A percentile compares a stretch with the other conserved stretches of the same genome.
phyloP scores from a whole-genome alignment of 2,329 filamentous ascomycete species.

The Penicillium verrucosum region DNA sequence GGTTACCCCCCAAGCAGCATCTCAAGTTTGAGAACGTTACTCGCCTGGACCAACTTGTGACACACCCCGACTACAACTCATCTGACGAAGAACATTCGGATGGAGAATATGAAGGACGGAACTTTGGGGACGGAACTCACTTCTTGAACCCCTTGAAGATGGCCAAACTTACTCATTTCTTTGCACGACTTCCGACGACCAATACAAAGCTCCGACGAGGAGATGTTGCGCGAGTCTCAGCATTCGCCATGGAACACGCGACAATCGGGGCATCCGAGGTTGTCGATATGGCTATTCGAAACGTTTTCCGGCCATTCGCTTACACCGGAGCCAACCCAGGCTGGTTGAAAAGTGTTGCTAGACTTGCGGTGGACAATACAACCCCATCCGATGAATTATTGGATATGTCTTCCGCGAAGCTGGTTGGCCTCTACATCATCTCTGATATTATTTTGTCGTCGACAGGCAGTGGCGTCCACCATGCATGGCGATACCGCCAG shows the following conservation, averaged over 20 bases:
- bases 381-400: conserved; percentile 43
- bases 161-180: conserved; percentile 76
- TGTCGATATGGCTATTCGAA: conserved; percentile 80
- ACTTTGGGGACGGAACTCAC: conserved; percentile 49
- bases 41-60: conserved; percentile 72
- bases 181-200: conserved; percentile 76
- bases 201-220: conserved; percentile 74
- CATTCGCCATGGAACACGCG: conserved; percentile 85
- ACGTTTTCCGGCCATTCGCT: conserved; percentile 73
- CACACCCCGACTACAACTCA: conserved; percentile 80
- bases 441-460: conserved; percentile 78
- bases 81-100: conserved; percentile 73
- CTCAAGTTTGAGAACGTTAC: conserved; percentile 81
- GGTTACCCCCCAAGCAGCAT: conserved; percentile 69
- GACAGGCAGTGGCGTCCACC: conserved; percentile 69
- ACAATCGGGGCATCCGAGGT: conserved; percentile 84
- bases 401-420: conserved; percentile 69
- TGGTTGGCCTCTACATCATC: conserved; percentile 78
- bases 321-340: conserved; percentile 68
- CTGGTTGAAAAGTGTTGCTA: conserved; percentile 30
- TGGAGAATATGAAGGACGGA: conserved; percentile 44
- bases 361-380: conserved; percentile 36
- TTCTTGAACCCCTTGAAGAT: conserved; percentile 82
- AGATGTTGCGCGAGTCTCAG: conserved; percentile 79
- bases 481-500: conserved; percentile 82